Percentiles rank a stretch among this genome's conserved stretches.
Evolutionary conservation across 345 rosid genomes (phyloP).

Genomic region (Anastatica hierochuntica): DNA sequence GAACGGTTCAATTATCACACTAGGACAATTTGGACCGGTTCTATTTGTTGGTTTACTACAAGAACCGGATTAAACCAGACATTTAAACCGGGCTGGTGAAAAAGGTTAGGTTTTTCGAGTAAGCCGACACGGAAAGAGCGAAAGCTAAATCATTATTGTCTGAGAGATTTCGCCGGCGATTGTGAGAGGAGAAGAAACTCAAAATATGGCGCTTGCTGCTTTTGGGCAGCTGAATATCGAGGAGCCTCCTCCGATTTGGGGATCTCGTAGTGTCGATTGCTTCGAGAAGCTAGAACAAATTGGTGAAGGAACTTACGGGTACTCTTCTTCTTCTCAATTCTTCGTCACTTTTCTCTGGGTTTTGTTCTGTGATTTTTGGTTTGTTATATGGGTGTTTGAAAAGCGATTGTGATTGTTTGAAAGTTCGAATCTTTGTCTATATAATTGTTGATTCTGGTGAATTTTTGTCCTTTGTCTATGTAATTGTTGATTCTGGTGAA

Average conservation of each 20-base stretch:
- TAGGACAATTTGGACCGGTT: no score
- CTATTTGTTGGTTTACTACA: neutral
- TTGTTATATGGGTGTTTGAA: no score
- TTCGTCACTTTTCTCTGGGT: neutral
- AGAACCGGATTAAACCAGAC: slow-evolving; percentile 2
- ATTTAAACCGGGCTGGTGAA: neutral
- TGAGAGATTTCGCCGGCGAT: neutral
- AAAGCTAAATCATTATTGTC: neutral
- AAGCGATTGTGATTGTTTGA: neutral
- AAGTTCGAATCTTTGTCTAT: neutral
- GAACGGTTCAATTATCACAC: no score
- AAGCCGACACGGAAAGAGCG: slow-evolving; percentile 9
- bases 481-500: neutral
- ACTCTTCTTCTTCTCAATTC: neutral
- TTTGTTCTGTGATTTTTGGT: slow-evolving; percentile 1
- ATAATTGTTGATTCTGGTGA: neutral
- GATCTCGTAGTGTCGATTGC: slow-evolving; percentile 76
- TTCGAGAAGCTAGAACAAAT: slow-evolving; percentile 79
- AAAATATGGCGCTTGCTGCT: slow-evolving; percentile 46
- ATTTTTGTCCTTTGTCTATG: neutral
- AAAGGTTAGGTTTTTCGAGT: slow-evolving; percentile 10
- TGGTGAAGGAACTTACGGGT: slow-evolving; percentile 92
- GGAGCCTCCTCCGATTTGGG: slow-evolving; percentile 62
- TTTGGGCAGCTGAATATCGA: slow-evolving; percentile 54
- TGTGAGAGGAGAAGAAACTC: neutral